Percentiles rank a stretch among this genome's conserved stretches.
phyloP scores from a whole-genome alignment of 2,329 filamentous ascomycete genomes.

The Davidsoniella neocaledoniae region DNA sequence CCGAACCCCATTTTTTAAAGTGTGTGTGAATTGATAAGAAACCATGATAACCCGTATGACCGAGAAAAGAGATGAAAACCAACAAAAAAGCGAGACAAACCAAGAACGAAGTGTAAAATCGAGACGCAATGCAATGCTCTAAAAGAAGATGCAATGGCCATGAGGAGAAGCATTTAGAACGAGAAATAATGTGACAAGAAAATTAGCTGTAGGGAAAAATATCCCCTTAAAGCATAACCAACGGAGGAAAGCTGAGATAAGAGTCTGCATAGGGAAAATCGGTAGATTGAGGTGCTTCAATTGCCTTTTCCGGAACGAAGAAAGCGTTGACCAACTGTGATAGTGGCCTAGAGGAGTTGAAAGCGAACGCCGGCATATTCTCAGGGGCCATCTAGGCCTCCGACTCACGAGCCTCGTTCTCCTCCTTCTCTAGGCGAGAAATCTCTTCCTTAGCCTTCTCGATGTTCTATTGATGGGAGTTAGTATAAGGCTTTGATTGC shows the following conservation, averaged over 20 bases:
- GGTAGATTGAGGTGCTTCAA: too few species aligned
- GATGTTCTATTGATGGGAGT: constrained; percentile 53
- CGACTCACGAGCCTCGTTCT: constrained; percentile 21
- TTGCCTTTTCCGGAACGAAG: too few species aligned
- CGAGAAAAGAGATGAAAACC: neutral
- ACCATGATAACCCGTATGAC: neutral
- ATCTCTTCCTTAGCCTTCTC: constrained; percentile 95
- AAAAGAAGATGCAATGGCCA: neutral
- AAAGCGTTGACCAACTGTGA: too few species aligned
- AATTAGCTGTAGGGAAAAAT: too few species aligned
- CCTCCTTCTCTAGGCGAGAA: constrained; percentile 56
- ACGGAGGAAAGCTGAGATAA: too few species aligned
- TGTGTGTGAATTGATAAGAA: neutral
- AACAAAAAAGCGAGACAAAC: neutral
- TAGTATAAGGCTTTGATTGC: constrained; percentile 15
- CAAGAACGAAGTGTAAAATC: neutral
- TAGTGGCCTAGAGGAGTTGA: too few species aligned
- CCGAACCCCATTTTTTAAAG: too few species aligned
- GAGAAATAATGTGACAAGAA: too few species aligned
- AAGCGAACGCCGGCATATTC: too few species aligned
- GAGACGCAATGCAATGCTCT: neutral
- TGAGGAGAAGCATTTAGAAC: too few species aligned
- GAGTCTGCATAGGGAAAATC: too few species aligned
- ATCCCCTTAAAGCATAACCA: too few species aligned
- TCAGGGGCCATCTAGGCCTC: neutral